A percentile compares a stretch with the other conserved stretches of the same genome.
phyloP scores from a whole-genome alignment of 1,284 basidiomycete genomes.

The Agroathelia rolfsii region DNA sequence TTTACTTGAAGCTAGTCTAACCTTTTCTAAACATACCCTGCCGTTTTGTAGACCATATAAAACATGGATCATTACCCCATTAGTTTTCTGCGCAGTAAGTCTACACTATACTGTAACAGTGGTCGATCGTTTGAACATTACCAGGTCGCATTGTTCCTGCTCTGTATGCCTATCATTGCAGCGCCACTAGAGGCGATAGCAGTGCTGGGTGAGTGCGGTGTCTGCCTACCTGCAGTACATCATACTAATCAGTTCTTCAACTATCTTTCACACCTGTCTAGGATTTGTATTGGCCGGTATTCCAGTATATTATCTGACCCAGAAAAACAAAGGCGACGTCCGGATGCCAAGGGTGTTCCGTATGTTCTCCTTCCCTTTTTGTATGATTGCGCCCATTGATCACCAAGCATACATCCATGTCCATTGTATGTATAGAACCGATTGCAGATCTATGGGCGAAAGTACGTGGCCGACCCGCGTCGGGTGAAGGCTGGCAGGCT shows the following conservation, averaged over 20 bases:
- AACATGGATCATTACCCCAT: slow-evolving; percentile 85
- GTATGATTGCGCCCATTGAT: slow-evolving; percentile 7
- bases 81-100: slow-evolving; percentile 82
- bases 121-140: slow-evolving; percentile 11
- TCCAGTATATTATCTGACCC: slow-evolving; percentile 80
- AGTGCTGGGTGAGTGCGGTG: slow-evolving; percentile 65
- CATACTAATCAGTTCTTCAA: no score
- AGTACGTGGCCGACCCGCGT: slow-evolving; percentile 38
- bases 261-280: slow-evolving; percentile 17
- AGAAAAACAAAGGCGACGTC: slow-evolving; percentile 31
- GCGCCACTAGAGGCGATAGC: slow-evolving; percentile 84
- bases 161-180: slow-evolving; percentile 92
- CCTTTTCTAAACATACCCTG: slow-evolving; percentile 1
- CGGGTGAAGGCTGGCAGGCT: slow-evolving; percentile 61
- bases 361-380: slow-evolving; percentile 24
- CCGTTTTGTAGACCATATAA: slow-evolving; percentile 65
- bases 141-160: slow-evolving; percentile 84
- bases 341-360: slow-evolving; percentile 36
- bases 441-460: slow-evolving; percentile 31
- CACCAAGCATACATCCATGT: no score
- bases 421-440: slow-evolving; percentile 27
- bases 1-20: not conserved
- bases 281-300: slow-evolving; percentile 68
- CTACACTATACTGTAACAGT: slow-evolving; percentile 8
- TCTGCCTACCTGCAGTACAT: no score